These are phyloP conservation scores for Psilocybe sp. DNA, from an alignment of 768 basidiomycete species.

Conservation along the genomic window DNA sequence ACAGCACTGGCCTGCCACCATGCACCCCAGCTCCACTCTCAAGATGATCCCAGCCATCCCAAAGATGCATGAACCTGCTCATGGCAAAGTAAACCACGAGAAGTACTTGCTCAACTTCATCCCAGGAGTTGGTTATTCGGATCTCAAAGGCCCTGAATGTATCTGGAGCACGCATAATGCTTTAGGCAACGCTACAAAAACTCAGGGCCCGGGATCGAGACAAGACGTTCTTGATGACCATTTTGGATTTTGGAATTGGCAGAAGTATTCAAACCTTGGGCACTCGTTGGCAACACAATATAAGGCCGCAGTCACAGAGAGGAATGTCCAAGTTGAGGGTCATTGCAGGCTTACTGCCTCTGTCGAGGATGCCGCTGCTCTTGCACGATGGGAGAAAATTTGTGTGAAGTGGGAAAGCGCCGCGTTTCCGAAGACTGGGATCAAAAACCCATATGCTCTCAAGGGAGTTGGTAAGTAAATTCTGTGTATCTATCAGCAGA, in stretches of 20 bases:
- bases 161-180: slow-evolving; percentile 28
- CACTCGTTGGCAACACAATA: not conserved
- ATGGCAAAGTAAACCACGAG: slow-evolving; percentile 18
- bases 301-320: not conserved
- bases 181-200: slow-evolving; percentile 23
- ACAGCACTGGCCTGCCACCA: not conserved
- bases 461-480: not conserved
- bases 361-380: not conserved
- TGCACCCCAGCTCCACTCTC: not conserved
- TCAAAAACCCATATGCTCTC: not conserved
- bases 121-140: slow-evolving; percentile 20
- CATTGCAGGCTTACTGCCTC: slow-evolving; percentile 4
- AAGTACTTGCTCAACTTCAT: slow-evolving; percentile 24
- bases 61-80: slow-evolving; percentile 27
- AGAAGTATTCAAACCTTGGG: slow-evolving; percentile 13
- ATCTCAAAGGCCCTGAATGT: slow-evolving; percentile 30
- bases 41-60: slow-evolving; percentile 16
- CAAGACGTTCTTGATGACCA: slow-evolving; percentile 9
- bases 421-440: not conserved
- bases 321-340: slow-evolving; percentile 11
- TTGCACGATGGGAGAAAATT: not conserved
- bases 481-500: no score
- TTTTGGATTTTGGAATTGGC: slow-evolving; percentile 23
- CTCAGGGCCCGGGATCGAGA: slow-evolving; percentile 26
- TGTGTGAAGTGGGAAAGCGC: slow-evolving; percentile 4